Evolutionary conservation across 768 basidiomycete genomes (phyloP), one percentile per base, ranked within the genome.

Genomic region (Strobilomyces confusus): DNA sequence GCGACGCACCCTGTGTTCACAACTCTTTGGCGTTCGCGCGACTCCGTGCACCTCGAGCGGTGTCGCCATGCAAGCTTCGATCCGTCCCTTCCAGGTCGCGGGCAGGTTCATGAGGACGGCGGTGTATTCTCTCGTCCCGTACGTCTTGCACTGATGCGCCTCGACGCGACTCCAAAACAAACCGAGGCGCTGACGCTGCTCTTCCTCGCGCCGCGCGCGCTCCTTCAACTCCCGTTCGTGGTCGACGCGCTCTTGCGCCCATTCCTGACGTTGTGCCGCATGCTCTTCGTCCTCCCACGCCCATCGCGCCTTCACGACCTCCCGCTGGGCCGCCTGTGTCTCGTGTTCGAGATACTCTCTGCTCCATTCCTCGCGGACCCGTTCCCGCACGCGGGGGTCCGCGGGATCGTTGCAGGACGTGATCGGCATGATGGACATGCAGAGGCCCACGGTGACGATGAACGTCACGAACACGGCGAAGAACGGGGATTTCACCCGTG

Each of bases 71-170:
- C 67, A 69, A 12, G 61, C 62, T n/a, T 62, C 58, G 3, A 69
- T n/a, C 3, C 55, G 54, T 2, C 13, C 53, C 38, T 46, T 50
- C 49, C 67, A 70, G 8, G 42, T 26, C 14, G 25, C 19, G 2
- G 69, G 72, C 2, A 69, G 49, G 37, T 72, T 72, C 44, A 57
- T 54, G 0, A 72, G 51, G 6, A 58, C 47, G 0, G 72, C 70
- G 11, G 64, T 63, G 11, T 71, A 73, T 51, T 65, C 62, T 30
- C 67, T 55, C 25, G 62, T 64, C 1, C 58, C 65, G 15, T 64
- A 70, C 0, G 63, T 60, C 23, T 51, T 61, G 57, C 71, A 72
- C 26, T 58, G 47, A 20, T 66, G 62, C 3, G 51, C 43, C 17
- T 54, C 48, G 23, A 64, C 42, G 1, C 29, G 42, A 12, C 44